Percentiles rank a stretch among this genome's conserved stretches.
phyloP scores from a whole-genome alignment of 2,329 filamentous ascomycete genomes.

The Scytalidium sp. region DNA sequence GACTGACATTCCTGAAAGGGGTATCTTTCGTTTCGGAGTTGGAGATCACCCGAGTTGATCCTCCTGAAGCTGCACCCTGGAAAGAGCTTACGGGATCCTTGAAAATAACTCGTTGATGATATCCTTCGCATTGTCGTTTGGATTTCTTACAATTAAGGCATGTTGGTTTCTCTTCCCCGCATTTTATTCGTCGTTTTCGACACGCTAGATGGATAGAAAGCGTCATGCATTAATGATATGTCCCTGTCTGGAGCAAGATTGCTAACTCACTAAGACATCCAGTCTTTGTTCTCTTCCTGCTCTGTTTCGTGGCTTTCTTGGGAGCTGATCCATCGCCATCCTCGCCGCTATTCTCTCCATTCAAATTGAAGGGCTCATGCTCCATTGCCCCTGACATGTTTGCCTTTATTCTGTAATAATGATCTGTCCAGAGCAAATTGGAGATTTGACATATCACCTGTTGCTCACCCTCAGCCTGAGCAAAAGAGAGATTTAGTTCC shows the following conservation, averaged over 20 bases:
- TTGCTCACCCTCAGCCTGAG: too few relatives aligned
- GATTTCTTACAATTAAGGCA: conserved; percentile 87
- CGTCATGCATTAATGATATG: conserved; percentile 1
- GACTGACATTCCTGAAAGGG: conserved; percentile 12
- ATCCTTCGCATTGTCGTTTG: conserved; percentile 79
- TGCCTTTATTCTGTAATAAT: too few relatives aligned
- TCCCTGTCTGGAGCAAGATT: not conserved
- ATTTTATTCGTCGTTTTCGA: conserved; percentile 93
- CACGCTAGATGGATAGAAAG: conserved; percentile 57
- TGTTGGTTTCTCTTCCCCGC: conserved; percentile 81
- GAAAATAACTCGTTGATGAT: conserved; percentile 73
- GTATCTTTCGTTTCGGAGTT: conserved; percentile 4
- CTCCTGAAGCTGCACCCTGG: conserved; percentile 40
- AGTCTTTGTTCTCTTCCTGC: conserved; percentile 71
- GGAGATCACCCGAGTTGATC: conserved; percentile 8
- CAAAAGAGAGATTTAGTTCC: too few relatives aligned
- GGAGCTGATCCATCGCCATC: conserved; percentile 6
- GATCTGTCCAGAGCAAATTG: too few relatives aligned
- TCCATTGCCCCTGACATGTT: too few relatives aligned
- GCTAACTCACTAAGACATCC: conserved; percentile 75
- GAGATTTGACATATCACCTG: too few relatives aligned
- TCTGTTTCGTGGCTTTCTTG: conserved; percentile 23
- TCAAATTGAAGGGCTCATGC: too few relatives aligned
- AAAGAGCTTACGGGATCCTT: conserved; percentile 66
- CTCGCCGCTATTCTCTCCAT: conserved; percentile 3